Percentiles rank a stretch among this genome's conserved stretches.
phyloP scores from a whole-genome alignment of 306 rosid species.

The Morella rubra region DNA sequence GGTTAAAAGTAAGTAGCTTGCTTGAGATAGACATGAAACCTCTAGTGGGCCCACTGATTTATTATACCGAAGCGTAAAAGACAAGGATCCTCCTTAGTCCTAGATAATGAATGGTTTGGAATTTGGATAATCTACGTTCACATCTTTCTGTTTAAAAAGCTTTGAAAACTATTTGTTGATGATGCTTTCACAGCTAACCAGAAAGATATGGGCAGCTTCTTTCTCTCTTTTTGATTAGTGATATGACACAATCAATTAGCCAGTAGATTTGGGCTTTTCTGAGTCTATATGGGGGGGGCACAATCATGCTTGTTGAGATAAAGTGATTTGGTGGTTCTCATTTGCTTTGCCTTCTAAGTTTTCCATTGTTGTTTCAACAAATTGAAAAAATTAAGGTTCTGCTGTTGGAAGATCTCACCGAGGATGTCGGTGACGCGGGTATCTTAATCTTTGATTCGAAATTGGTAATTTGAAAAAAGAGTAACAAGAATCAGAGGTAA shows the following conservation, averaged over 20 bases:
- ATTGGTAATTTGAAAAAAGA: neutral
- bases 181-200: neutral
- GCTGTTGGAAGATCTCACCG: neutral
- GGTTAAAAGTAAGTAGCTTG: neutral
- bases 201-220: constrained; percentile 4
- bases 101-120: neutral
- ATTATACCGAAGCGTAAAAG: too few relatives aligned
- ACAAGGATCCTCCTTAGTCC: neutral
- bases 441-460: neutral
- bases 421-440: neutral
- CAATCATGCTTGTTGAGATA: neutral
- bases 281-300: neutral
- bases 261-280: neutral
- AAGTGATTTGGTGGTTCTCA: neutral
- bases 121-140: neutral
- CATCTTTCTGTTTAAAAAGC: neutral
- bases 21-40: neutral
- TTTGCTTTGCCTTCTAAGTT: too few relatives aligned
- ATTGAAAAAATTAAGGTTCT: neutral
- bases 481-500: neutral
- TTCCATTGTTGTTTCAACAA: neutral
- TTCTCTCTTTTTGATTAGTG: neutral
- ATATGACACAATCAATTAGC: neutral
- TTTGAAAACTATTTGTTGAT: neutral
- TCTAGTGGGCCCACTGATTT: neutral